phyloP scores from a whole-genome alignment of 495 filamentous ascomycete genomes.

The Penicillium flavigenum region DNA sequence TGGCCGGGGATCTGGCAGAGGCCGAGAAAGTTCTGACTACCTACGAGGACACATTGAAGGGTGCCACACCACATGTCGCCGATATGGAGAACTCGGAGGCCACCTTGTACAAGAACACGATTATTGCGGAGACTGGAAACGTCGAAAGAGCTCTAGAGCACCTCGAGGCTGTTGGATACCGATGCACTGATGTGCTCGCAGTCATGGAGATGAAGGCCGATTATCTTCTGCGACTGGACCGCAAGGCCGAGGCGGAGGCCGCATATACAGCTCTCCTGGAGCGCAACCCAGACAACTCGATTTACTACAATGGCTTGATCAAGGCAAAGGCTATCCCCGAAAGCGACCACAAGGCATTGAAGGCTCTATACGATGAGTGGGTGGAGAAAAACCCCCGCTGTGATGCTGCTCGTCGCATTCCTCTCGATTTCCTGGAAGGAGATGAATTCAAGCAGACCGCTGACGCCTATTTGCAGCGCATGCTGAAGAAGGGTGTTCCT shows the following conservation, averaged over 20 bases:
- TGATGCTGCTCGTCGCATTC: conserved; percentile 83
- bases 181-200: conserved; percentile 80
- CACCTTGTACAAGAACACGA: conserved; percentile 88
- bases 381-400: conserved; percentile 75
- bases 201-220: conserved; percentile 85
- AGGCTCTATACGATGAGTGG: conserved; percentile 75
- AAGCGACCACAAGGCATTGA: conserved; percentile 61
- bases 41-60: conserved; percentile 89
- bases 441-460: conserved; percentile 78
- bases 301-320: conserved; percentile 79
- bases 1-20: conserved; percentile 76
- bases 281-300: conserved; percentile 81
- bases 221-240: conserved; percentile 76
- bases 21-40: conserved; percentile 89
- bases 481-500: conserved; percentile 94
- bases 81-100: conserved; percentile 97
- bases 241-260: conserved; percentile 75
- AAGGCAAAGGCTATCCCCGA: conserved; percentile 62
- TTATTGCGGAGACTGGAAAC: conserved; percentile 87
- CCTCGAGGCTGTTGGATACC: conserved; percentile 71
- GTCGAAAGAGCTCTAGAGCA: conserved; percentile 80
- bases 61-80: conserved; percentile 59
- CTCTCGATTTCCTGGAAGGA: conserved; percentile 84
- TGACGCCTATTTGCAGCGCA: conserved; percentile 75
- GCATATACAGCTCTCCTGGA: conserved; percentile 80